These are phyloP conservation scores for Malus sylvestris DNA, from an alignment of 306 rosid species.

Conservation along the genomic window DNA sequence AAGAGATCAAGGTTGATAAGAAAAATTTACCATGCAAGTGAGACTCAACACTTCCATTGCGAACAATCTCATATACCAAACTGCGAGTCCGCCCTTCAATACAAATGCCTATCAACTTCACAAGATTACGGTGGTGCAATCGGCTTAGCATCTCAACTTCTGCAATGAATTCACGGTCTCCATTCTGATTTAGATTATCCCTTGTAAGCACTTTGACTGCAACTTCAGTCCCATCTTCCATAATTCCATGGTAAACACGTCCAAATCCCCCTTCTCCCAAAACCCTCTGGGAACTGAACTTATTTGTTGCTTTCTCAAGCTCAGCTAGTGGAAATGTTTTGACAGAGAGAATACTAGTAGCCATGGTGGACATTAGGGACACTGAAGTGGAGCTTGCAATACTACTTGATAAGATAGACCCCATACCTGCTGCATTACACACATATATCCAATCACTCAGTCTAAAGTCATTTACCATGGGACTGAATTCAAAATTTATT, in stretches of 20 bases:
- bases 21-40: conserved; percentile 80
- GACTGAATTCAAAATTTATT: neutral
- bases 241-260: conserved; percentile 68
- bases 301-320: conserved; percentile 80
- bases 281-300: conserved; percentile 64
- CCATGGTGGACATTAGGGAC: conserved; percentile 64
- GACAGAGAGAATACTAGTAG: conserved; percentile 64
- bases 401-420: conserved; percentile 63
- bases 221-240: conserved; percentile 82
- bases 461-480: neutral
- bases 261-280: conserved; percentile 99
- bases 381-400: conserved; percentile 71
- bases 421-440: conserved; percentile 67
- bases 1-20: conserved; percentile 9
- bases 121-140: conserved; percentile 96
- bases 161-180: conserved; percentile 73
- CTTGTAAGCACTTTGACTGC: conserved; percentile 82
- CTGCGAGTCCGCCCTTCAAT: conserved; percentile 72
- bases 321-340: conserved; percentile 71
- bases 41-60: conserved; percentile 93
- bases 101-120: conserved; percentile 89
- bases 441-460: conserved; percentile 6
- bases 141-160: conserved; percentile 95
- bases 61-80: conserved; percentile 87
- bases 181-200: conserved; percentile 50